phyloP scores from a whole-genome alignment of 129 eudicot species.

The Escallonia rubra region DNA sequence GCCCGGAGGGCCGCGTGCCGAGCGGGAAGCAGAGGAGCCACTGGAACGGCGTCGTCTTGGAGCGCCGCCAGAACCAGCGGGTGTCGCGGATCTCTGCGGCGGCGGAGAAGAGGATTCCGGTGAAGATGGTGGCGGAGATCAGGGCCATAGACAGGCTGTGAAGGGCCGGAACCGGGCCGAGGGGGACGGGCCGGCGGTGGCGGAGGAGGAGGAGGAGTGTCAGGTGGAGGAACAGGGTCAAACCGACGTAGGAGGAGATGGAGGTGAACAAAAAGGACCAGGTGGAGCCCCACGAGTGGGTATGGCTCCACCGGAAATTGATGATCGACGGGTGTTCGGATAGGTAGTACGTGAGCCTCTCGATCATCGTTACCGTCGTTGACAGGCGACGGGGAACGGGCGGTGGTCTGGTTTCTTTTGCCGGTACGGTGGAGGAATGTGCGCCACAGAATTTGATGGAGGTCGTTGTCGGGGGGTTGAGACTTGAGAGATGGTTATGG shows the following conservation, averaged over 20 bases:
- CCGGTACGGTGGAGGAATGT: neutral
- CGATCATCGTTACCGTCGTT: conserved; percentile 28
- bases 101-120: conserved; percentile 69
- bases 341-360: conserved; percentile 42
- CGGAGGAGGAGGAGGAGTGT: conserved; percentile 35
- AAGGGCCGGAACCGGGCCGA: conserved; percentile 70
- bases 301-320: conserved; percentile 70
- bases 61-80: conserved; percentile 79
- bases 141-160: conserved; percentile 64
- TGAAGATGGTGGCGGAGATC: conserved; percentile 62
- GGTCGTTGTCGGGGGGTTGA: neutral
- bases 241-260: conserved; percentile 39
- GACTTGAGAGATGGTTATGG: neutral
- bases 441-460: neutral
- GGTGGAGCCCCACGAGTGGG: conserved; percentile 75
- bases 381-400: conserved; percentile 21
- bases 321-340: conserved; percentile 71
- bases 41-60: conserved; percentile 59
- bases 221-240: conserved; percentile 47
- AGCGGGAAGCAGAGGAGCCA: conserved; percentile 87
- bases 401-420: neutral
- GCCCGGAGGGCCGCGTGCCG: conserved; percentile 90
- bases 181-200: conserved; percentile 52
- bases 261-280: conserved; percentile 77
- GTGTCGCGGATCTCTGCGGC: conserved; percentile 89